phyloP scores from a whole-genome alignment of 2,329 filamentous ascomycete species.

The Alternaria postmessia region DNA sequence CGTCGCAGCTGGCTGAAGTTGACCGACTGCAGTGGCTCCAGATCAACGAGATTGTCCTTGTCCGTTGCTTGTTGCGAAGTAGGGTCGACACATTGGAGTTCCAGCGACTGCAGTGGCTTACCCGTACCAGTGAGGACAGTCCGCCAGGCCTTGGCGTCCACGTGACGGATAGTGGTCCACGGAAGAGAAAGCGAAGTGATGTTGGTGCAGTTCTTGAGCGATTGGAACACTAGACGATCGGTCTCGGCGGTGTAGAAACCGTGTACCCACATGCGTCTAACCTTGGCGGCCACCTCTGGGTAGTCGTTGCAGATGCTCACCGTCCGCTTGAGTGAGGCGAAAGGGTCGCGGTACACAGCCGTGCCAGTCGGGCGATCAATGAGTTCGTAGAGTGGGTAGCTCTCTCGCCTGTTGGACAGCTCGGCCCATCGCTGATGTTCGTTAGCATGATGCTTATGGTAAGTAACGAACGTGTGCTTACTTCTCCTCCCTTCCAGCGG shows the following conservation, averaged over 20 bases:
- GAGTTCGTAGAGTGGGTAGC: conserved; percentile 59
- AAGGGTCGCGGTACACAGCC: conserved; percentile 63
- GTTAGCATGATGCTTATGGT: conserved; percentile 20
- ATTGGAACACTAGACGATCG: conserved; percentile 58
- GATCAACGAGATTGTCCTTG: conserved; percentile 53
- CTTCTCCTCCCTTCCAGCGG: conserved; percentile 59
- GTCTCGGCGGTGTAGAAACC: conserved; percentile 63
- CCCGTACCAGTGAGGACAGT: conserved; percentile 56
- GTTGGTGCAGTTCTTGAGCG: conserved; percentile 57
- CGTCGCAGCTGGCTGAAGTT: conserved; percentile 60
- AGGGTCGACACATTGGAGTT: conserved; percentile 61
- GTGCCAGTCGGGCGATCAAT: conserved; percentile 57
- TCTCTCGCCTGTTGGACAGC: conserved; percentile 54
- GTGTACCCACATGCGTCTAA: conserved; percentile 64
- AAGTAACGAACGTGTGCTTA: conserved; percentile 23
- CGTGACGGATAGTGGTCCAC: conserved; percentile 62
- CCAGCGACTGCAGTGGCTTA: conserved; percentile 59
- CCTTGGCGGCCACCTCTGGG: conserved; percentile 57
- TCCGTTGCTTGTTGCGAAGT: conserved; percentile 55
- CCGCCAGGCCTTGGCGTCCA: conserved; percentile 58
- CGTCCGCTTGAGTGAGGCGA: conserved; percentile 58
- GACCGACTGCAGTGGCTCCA: conserved; percentile 56
- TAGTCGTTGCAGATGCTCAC: conserved; percentile 56
- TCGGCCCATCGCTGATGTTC: conserved; percentile 59
- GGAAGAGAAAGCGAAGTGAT: conserved; percentile 60